Evolutionary conservation across 2,329 filamentous ascomycete genomes (phyloP), one percentile per base, ranked within the genome.

Genomic region (Clonostachys chloroleuca): DNA sequence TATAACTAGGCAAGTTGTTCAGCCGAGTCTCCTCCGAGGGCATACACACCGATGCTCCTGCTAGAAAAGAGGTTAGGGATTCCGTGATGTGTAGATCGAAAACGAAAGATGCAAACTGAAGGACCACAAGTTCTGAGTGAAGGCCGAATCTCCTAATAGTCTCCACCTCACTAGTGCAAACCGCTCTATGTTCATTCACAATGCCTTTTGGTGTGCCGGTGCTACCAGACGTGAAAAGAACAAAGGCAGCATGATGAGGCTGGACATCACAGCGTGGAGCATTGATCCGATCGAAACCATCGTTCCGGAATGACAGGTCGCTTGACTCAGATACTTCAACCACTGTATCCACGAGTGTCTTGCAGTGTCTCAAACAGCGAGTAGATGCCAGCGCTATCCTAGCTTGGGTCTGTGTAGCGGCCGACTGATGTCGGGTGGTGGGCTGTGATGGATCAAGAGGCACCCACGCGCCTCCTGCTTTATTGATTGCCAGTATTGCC

Each of bases 401-500:
- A 5, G 50, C 42, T 5, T 24, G 30, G 10, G 43, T 45, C 14
- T 48, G 16, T 6, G 14, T 34, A 18, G n/a, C 3, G 3, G 42
- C 48, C 8, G n/a, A 24, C 3, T 33, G 40, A n/a, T 33, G 35
- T 2, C 43, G 39, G 12, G 33, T 39, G 8, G 4, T 14, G n/a
- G 47, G 49, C 14, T 51, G 44, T 10, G 44, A 42, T 5, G 50
- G 45, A 17, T 51, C 50, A 16, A 49, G 20, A 2, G 47, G 47
- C 12, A 49, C 47, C 36, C 35, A 49, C 5, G 47, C 45, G 6
- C 41, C 47, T 5, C 50, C 50, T 14, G 39, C 42, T 40, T 51
- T 51, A 7, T 49, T 45, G 20, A 67, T 56, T 5, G 52, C 62
- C 12, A 69, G 44, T 48, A 66, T 60, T 1, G 60, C 58, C 2